Evolutionary conservation across 306 rosid species (phyloP), one percentile per base, ranked within the genome.

Genomic region (Bauhinia variegata): DNA sequence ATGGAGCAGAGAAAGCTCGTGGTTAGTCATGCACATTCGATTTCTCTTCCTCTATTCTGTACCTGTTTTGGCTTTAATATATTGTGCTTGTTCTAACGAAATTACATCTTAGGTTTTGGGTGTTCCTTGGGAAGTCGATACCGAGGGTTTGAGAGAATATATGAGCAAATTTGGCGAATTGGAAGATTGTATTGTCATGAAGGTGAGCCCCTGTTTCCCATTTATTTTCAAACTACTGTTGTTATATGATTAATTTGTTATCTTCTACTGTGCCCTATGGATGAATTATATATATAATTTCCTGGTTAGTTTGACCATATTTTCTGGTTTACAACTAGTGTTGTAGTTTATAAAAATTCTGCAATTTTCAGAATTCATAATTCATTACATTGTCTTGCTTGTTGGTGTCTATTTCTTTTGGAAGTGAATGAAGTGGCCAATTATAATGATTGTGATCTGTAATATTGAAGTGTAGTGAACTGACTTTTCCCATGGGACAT

Each of bases 1-100:
- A 91, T 91, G 97, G 97, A 91, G 74, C 96, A 91, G 65, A 96
- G 97, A 53, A 91, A 91, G 82, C 92, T 91, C 30, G 97, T 91
- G 95, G 97, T 91, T 59, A 82, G 97, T 79, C 19, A 12, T 9
- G 18, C 19, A 8, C 10, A 0, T 64, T 59, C 15, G 3, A 2
- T 12, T 60, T 13, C 8, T 38, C 4, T 66, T 60, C 4, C 5
- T 39, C 53, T 7, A 5, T 60, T 65, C 0, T 44, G 2, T 7
- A 30, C 28, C 28, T 23, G 28, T 23, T 23, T 23, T 23, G 28
- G 28, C 4, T 49, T 32, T 80, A 32, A 31, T 39, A 19, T 18
- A 8, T 46, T 63, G 12, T 54, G 9, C 53, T 28, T 13, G 9
- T 10, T 52, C 48, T 51, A 13, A 5, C 59, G 11, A 12, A 38